A percentile compares a stretch with the other conserved stretches of the same genome.
These are phyloP conservation scores for Coelastrella sp. DNA, from an alignment of 139 green algal species.

Conservation along the genomic window DNA sequence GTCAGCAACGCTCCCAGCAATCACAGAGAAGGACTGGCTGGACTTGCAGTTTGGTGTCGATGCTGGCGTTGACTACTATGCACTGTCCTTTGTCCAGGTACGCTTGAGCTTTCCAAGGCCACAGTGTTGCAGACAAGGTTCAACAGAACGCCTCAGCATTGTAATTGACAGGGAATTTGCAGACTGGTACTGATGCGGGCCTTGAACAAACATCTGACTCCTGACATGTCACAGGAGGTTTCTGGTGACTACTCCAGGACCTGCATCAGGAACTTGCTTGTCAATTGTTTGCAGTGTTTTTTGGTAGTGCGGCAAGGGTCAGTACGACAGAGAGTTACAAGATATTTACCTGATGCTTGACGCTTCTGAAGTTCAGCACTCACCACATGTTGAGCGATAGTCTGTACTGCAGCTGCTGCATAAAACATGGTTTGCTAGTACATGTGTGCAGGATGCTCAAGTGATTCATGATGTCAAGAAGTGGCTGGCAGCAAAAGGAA, in stretches of 20 bases:
- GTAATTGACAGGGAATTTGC: too few species aligned
- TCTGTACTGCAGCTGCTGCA: not conserved
- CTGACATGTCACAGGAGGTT: too few species aligned
- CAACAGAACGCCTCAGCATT: too few species aligned
- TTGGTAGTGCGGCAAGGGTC: too few species aligned
- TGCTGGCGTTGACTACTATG: constrained; percentile 85
- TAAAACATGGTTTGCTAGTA: not conserved
- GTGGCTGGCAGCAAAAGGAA: constrained; percentile 70
- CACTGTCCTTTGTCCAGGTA: constrained; percentile 81
- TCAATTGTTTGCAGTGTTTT: too few species aligned
- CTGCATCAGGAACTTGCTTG: too few species aligned
- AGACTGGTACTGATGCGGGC: too few species aligned
- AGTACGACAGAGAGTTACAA: too few species aligned
- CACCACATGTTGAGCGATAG: not conserved
- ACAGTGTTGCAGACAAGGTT: not conserved
- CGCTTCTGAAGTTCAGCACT: not conserved
- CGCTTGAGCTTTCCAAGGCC: not conserved
- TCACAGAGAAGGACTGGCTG: constrained; percentile 87
- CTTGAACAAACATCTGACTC: too few species aligned
- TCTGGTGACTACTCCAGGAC: too few species aligned
- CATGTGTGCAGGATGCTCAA: constrained; percentile 53
- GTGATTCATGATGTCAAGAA: constrained; percentile 83
- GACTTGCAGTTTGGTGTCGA: constrained; percentile 80
- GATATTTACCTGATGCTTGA: too few species aligned
- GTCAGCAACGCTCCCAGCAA: constrained; percentile 82